Evolutionary conservation across 1,139 yeast species (phyloP).

Genomic region (Yamadazyma songkhlaensis): DNA sequence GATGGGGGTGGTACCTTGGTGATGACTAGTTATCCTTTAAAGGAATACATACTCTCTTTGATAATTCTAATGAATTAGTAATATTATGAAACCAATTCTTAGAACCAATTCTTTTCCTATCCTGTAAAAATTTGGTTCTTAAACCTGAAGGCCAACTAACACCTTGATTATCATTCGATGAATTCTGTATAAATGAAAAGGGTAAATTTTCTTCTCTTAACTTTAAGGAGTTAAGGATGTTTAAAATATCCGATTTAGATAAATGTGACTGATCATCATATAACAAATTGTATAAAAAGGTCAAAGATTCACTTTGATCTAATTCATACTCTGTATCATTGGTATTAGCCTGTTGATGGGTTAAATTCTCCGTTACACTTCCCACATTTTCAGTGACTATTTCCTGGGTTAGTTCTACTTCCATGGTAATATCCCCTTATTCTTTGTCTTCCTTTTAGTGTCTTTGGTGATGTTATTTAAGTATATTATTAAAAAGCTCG

Average conservation of each 20-base stretch:
- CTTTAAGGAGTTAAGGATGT: slow-evolving; percentile 34
- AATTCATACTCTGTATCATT: slow-evolving; percentile 35
- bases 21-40: slow-evolving; percentile 16
- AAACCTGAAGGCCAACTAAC: slow-evolving; percentile 35
- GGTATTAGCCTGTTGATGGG: slow-evolving; percentile 4
- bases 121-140: slow-evolving; percentile 29
- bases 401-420: slow-evolving; percentile 14
- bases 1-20: too few relatives aligned
- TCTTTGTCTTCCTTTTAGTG: neutral
- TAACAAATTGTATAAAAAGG: slow-evolving; percentile 38
- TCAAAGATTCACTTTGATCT: slow-evolving; percentile 39
- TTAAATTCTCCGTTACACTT: neutral
- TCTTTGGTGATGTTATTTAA: neutral
- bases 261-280: slow-evolving; percentile 37
- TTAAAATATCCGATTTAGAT: slow-evolving; percentile 36
- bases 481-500: neutral
- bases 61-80: slow-evolving; percentile 31
- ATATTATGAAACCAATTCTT: slow-evolving; percentile 40
- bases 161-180: slow-evolving; percentile 25
- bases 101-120: slow-evolving; percentile 34
- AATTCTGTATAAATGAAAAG: slow-evolving; percentile 19
- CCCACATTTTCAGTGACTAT: slow-evolving; percentile 1
- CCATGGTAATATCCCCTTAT: slow-evolving; percentile 7
- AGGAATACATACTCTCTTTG: slow-evolving; percentile 29
- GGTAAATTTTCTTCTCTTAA: slow-evolving; percentile 34